These are phyloP conservation scores for Aegilops bicornis DNA, from an alignment of 176 grass and related monocot genomes.

Conservation along the genomic window DNA sequence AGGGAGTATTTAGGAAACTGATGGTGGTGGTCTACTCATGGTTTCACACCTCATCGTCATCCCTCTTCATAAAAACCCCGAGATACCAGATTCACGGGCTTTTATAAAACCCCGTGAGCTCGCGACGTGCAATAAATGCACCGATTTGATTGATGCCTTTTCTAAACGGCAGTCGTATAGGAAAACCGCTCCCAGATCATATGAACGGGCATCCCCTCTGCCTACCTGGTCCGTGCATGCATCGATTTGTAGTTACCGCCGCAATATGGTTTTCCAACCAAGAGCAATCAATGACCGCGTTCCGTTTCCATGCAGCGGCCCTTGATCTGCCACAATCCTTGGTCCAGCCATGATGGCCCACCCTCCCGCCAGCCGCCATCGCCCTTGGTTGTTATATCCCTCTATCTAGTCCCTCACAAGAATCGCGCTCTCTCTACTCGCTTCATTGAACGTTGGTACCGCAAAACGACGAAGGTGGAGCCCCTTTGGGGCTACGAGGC, in stretches of 20 bases:
- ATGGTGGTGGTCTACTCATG: too few relatives aligned
- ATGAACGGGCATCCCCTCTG: background rate
- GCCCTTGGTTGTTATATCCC: background rate
- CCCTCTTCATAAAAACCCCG: background rate
- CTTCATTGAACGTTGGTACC: background rate
- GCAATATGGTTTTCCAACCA: background rate
- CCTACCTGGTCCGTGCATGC: background rate
- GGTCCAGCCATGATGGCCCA: background rate
- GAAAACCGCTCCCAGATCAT: rapidly evolving
- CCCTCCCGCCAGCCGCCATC: too few relatives aligned
- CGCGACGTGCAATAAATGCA: background rate
- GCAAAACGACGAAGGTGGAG: too few relatives aligned
- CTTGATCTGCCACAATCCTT: background rate
- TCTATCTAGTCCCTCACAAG: background rate
- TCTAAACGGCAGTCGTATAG: too few relatives aligned
- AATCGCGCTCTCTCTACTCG: too few relatives aligned
- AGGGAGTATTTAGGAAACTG: too few relatives aligned
- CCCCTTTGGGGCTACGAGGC: too few relatives aligned
- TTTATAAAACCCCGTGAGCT: background rate
- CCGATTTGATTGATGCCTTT: background rate
- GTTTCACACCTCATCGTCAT: background rate
- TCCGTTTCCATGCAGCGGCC: background rate
- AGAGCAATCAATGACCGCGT: background rate
- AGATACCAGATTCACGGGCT: background rate
- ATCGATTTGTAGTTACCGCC: background rate